Evolutionary conservation across 2,329 filamentous ascomycete species (phyloP).

Genomic region (Cytospora chrysosperma): DNA sequence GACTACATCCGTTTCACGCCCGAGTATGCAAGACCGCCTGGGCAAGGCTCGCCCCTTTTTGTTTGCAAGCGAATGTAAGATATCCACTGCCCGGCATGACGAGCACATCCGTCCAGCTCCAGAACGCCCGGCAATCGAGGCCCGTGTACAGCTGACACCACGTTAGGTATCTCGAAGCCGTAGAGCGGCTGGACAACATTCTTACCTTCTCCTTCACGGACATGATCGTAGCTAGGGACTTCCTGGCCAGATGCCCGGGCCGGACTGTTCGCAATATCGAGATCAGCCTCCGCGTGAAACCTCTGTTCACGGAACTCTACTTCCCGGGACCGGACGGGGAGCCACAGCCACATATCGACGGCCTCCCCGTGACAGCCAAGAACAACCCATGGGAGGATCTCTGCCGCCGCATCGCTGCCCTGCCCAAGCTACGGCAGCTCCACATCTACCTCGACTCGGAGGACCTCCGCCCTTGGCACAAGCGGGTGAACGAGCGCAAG

Average conservation of each 20-base stretch:
- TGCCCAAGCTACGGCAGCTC: slow-evolving; percentile 28
- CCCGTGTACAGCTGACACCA: neutral
- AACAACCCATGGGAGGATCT: slow-evolving; percentile 33
- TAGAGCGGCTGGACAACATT: slow-evolving; percentile 28
- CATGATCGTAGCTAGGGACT: slow-evolving; percentile 26
- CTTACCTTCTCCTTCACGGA: slow-evolving; percentile 34
- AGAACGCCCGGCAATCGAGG: neutral
- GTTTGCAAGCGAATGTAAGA: slow-evolving; percentile 33
- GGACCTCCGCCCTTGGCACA: slow-evolving; percentile 33
- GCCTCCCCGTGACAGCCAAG: slow-evolving; percentile 20
- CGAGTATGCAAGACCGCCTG: slow-evolving; percentile 23
- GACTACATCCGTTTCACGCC: neutral
- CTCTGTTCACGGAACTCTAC: slow-evolving; percentile 32
- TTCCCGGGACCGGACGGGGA: slow-evolving; percentile 23
- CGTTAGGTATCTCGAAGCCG: slow-evolving; percentile 31
- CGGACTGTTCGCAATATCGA: slow-evolving; percentile 28
- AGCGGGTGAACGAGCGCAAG: slow-evolving; percentile 31
- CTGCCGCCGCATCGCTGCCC: slow-evolving; percentile 26
- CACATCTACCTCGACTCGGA: slow-evolving; percentile 32
- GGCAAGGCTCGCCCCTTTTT: slow-evolving; percentile 21
- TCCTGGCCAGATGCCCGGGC: slow-evolving; percentile 27
- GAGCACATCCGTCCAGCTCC: too few species aligned
- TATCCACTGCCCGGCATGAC: neutral
- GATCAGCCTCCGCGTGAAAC: slow-evolving; percentile 29
- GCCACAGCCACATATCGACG: slow-evolving; percentile 21